Conservation (phyloP, 1,139 yeast genomes). For the Zhuliangozyma blackwelliae region DNA sequence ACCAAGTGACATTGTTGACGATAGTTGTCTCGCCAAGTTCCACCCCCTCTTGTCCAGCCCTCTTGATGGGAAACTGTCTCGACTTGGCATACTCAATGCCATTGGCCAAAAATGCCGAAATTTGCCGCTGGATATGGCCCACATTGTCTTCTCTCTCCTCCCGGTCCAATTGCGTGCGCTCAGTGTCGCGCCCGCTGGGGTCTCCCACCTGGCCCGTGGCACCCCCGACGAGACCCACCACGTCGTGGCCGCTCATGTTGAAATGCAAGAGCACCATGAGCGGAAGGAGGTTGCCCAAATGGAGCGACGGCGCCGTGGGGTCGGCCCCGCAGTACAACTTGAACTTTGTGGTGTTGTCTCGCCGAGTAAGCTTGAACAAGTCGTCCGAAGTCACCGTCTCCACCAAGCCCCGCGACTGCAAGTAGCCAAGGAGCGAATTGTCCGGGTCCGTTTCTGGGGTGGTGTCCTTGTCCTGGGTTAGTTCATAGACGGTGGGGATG, state of each 20-base stretch:
- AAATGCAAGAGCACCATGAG: slow-evolving; percentile 81
- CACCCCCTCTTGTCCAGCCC: slow-evolving; percentile 2
- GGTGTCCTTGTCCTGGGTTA: slow-evolving; percentile 15
- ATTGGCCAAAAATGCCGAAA: slow-evolving; percentile 52
- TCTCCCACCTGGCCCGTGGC: slow-evolving; percentile 98
- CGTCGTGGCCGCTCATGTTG: slow-evolving; percentile 75
- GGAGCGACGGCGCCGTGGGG: slow-evolving; percentile 88
- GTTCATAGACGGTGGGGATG: slow-evolving; percentile 32
- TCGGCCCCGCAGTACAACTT: slow-evolving; percentile 93
- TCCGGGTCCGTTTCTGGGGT: slow-evolving; percentile 26
- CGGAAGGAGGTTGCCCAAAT: slow-evolving; percentile 87
- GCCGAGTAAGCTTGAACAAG: slow-evolving; percentile 28
- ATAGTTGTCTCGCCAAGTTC: slow-evolving; percentile 2
- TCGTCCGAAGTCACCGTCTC: slow-evolving; percentile 48
- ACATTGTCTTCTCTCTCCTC: slow-evolving; percentile 57
- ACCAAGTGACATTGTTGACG: slow-evolving; percentile 78
- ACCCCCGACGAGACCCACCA: slow-evolving; percentile 89
- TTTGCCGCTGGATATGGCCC: slow-evolving; percentile 56
- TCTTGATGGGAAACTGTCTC: slow-evolving; percentile 42
- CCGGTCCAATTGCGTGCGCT: slow-evolving; percentile 56
- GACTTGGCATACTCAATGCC: slow-evolving; percentile 62
- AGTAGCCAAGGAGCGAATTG: slow-evolving; percentile 41
- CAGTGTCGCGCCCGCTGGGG: slow-evolving; percentile 87
- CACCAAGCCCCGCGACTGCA: slow-evolving; percentile 44
- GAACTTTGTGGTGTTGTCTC: slow-evolving; percentile 29